A percentile compares a stretch with the other conserved stretches of the same genome.
phyloP scores from a whole-genome alignment of 805 yeast genomes.

The Nakazawaea peltata region DNA sequence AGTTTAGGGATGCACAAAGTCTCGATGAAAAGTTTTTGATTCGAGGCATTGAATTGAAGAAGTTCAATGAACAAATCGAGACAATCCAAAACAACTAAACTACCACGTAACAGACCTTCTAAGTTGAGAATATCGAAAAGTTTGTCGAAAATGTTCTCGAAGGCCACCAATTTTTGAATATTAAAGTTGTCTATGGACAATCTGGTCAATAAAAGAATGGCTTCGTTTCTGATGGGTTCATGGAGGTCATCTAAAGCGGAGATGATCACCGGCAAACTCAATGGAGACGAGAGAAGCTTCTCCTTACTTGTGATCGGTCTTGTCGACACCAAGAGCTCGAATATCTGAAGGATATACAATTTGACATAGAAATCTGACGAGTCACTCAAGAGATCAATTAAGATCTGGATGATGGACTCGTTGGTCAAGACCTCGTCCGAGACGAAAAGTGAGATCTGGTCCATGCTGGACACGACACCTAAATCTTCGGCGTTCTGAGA shows the following conservation, averaged over 20 bases:
- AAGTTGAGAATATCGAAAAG: slow-evolving; percentile 71
- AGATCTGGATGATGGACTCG: slow-evolving; percentile 35
- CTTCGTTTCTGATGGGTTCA: slow-evolving; percentile 87
- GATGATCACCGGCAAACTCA: slow-evolving; percentile 74
- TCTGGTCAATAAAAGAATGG: slow-evolving; percentile 75
- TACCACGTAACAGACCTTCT: slow-evolving; percentile 88
- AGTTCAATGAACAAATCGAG: slow-evolving; percentile 66
- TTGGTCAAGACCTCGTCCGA: slow-evolving; percentile 85
- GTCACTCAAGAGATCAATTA: slow-evolving; percentile 39
- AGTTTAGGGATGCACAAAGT: slow-evolving; percentile 69
- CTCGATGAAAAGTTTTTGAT: slow-evolving; percentile 83
- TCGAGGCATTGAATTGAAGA: slow-evolving; percentile 75
- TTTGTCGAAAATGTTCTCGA: slow-evolving; percentile 84
- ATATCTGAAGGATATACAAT: slow-evolving; percentile 73
- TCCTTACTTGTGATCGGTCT: slow-evolving; percentile 72
- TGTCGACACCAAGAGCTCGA: slow-evolving; percentile 76
- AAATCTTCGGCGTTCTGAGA: slow-evolving; percentile 70
- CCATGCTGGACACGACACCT: slow-evolving; percentile 29
- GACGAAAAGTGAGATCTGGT: slow-evolving; percentile 89
- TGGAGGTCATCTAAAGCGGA: slow-evolving; percentile 49
- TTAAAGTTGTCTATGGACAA: slow-evolving; percentile 75
- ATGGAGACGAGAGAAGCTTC: slow-evolving; percentile 60
- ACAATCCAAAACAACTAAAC: slow-evolving; percentile 87
- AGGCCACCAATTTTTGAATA: slow-evolving; percentile 88
- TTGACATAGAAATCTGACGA: slow-evolving; percentile 65